Conservation (phyloP, 768 basidiomycete species). For the Tulasnella sp. region DNA sequence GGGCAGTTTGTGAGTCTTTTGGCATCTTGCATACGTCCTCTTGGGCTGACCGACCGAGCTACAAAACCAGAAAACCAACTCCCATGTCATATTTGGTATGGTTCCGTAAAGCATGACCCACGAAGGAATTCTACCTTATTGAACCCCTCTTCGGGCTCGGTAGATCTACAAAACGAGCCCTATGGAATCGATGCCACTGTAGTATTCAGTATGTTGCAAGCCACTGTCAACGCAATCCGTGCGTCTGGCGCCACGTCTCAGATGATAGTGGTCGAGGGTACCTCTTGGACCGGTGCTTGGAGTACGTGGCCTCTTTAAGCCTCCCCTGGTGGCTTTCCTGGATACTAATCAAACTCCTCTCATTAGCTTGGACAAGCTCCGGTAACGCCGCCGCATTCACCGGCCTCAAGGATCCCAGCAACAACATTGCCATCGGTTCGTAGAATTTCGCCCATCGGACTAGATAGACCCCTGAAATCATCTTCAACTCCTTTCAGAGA, state of each 20-base stretch:
- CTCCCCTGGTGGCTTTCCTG: not conserved
- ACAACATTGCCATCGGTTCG: constrained; percentile 37
- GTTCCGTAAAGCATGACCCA: constrained; percentile 25
- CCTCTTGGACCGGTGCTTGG: constrained; percentile 49
- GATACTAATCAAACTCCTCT: constrained; percentile 5
- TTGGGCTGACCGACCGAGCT: not conserved
- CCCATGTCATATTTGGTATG: constrained; percentile 47
- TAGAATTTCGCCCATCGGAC: not conserved
- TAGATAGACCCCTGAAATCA: not conserved
- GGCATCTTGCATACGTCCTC: not conserved
- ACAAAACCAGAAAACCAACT: constrained; percentile 25
- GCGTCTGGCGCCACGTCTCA: constrained; percentile 44
- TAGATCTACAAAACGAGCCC: constrained; percentile 43
- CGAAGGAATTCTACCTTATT: not conserved
- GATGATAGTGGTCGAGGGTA: constrained; percentile 33
- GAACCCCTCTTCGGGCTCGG: constrained; percentile 13
- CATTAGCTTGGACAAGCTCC: constrained; percentile 41
- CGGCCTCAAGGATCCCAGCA: constrained; percentile 45
- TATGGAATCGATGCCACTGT: constrained; percentile 42
- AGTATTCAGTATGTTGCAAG: constrained; percentile 50
- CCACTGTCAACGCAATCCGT: constrained; percentile 54
- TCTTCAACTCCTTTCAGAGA: constrained; percentile 30
- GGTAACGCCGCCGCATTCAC: constrained; percentile 46
- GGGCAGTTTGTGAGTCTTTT: constrained; percentile 37
- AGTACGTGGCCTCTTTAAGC: constrained; percentile 26